Percentiles rank a stretch among this genome's conserved stretches.
Conservation (phyloP, 345 rosid species). For the Eucalyptus curtisii region DNA sequence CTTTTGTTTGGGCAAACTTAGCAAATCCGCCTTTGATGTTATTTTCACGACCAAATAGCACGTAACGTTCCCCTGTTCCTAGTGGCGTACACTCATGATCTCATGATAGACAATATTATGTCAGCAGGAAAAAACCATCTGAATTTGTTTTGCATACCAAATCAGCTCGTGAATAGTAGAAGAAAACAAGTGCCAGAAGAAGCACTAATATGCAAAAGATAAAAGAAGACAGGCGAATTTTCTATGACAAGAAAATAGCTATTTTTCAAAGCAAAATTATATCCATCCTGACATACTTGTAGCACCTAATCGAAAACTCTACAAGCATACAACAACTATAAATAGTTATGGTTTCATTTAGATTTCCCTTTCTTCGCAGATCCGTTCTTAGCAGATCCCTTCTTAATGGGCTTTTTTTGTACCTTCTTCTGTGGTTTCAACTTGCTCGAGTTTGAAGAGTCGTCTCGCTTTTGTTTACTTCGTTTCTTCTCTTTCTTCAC, state of each 20-base stretch:
- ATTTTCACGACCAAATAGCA: background rate
- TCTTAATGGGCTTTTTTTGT: conserved; percentile 11
- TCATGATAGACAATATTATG: background rate
- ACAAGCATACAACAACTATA: background rate
- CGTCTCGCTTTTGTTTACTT: conserved; percentile 17
- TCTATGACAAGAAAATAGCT: background rate
- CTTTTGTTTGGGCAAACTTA: background rate
- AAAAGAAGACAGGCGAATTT: background rate
- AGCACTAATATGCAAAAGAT: background rate
- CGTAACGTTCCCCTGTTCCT: background rate
- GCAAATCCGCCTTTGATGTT: background rate
- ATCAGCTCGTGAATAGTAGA: background rate
- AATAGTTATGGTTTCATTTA: background rate
- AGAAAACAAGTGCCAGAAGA: background rate
- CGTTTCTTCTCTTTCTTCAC: conserved; percentile 63
- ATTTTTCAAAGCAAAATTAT: background rate
- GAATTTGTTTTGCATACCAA: background rate
- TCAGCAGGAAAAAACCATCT: background rate
- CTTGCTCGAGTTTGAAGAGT: conserved; percentile 23
- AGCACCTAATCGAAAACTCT: background rate
- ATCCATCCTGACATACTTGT: background rate
- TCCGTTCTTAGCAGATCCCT: conserved; percentile 7
- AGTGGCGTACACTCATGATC: background rate
- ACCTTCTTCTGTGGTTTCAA: conserved; percentile 32
- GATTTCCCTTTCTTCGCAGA: conserved; percentile 2